These are phyloP conservation scores for Phytopythium montanum DNA, from an alignment of 352 stramenopile species.

Conservation along the genomic window DNA sequence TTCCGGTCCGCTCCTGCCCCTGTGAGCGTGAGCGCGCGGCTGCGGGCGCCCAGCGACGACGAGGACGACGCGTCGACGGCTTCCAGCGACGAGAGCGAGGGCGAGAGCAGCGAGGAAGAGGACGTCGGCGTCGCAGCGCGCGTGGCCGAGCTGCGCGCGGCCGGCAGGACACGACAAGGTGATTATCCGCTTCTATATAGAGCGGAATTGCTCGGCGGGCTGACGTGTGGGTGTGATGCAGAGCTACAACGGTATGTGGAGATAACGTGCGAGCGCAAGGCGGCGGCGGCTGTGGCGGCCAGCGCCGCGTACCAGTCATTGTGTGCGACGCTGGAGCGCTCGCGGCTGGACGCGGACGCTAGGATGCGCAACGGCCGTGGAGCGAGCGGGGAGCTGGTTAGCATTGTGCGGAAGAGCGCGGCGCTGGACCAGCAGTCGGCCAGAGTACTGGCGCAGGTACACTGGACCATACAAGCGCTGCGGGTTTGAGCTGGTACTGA, in stretches of 20 bases:
- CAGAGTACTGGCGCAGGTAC: slow-evolving; percentile 34
- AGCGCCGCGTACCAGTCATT: slow-evolving; percentile 56
- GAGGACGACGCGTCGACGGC: slow-evolving; percentile 33
- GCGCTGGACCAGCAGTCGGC: slow-evolving; percentile 33
- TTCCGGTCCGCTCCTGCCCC: neutral
- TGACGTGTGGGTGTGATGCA: slow-evolving; percentile 1
- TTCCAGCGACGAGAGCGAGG: slow-evolving; percentile 40
- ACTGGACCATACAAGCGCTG: neutral
- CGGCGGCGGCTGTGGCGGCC: slow-evolving; percentile 43
- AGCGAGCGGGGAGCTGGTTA: slow-evolving; percentile 15
- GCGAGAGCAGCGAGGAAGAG: slow-evolving; percentile 13
- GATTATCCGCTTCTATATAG: neutral
- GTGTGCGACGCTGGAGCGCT: slow-evolving; percentile 53
- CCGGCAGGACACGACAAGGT: slow-evolving; percentile 35
- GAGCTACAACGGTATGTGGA: slow-evolving; percentile 66
- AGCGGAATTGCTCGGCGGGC: neutral
- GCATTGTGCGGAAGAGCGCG: slow-evolving; percentile 26
- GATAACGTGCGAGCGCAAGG: slow-evolving; percentile 55
- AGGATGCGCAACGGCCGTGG: slow-evolving; percentile 28
- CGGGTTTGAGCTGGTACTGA: neutral
- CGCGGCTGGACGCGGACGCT: slow-evolving; percentile 45
- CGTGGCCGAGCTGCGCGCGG: slow-evolving; percentile 23
- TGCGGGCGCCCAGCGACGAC: slow-evolving; percentile 48
- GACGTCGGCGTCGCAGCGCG: slow-evolving; percentile 16
- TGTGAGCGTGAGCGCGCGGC: slow-evolving; percentile 8